These are phyloP conservation scores for Penicillium tannophilum DNA, from an alignment of 495 filamentous ascomycete species.

Conservation along the genomic window DNA sequence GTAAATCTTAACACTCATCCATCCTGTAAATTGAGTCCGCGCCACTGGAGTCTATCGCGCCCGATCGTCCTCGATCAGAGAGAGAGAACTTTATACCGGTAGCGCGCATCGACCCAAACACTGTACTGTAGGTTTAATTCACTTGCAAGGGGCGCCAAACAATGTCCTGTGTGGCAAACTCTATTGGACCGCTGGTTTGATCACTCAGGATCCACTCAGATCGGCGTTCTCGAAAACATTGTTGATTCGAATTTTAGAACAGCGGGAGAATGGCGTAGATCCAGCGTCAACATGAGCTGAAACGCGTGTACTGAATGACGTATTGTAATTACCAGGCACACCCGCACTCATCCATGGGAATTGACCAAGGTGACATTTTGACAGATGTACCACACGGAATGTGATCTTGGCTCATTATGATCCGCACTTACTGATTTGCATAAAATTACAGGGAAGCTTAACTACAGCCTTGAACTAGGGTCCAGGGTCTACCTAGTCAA, in stretches of 20 bases:
- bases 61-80: conserved; percentile 13
- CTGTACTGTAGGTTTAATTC: conserved; percentile 1
- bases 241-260: conserved; percentile 7
- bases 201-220: conserved; percentile 15
- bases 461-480: too few relatives aligned
- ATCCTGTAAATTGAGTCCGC: conserved; percentile 1
- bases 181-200: conserved; percentile 11
- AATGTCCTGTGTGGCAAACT: conserved; percentile 9
- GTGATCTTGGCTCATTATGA: too few relatives aligned
- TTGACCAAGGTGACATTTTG: too few relatives aligned
- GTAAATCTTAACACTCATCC: conserved; percentile 14
- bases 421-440: too few relatives aligned
- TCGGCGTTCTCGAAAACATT: conserved; percentile 7
- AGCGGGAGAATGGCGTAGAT: neutral
- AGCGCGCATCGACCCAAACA: neutral
- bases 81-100: neutral
- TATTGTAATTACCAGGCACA: too few relatives aligned
- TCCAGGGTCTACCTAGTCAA: too few relatives aligned
- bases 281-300: conserved; percentile 2
- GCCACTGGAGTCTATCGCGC: conserved; percentile 13
- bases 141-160: conserved; percentile 20
- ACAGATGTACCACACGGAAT: too few relatives aligned
- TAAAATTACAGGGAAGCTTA: too few relatives aligned
- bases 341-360: too few relatives aligned
- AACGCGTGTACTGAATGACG: neutral